phyloP scores from a whole-genome alignment of 2,329 filamentous ascomycete genomes.

The Anisogramma anomala region DNA sequence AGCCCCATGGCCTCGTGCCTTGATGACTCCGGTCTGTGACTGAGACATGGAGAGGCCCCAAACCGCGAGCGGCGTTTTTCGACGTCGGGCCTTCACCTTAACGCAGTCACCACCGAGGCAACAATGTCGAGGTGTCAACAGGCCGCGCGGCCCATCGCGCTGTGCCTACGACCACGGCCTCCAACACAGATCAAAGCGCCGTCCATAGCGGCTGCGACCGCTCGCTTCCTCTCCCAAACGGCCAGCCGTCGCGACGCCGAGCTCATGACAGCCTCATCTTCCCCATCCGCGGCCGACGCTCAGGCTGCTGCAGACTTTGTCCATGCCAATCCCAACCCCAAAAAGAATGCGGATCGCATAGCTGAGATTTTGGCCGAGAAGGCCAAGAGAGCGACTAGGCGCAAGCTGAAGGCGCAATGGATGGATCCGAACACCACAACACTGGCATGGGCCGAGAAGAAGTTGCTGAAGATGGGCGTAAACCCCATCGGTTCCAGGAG shows the following conservation, averaged over 20 bases:
- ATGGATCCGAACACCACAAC: conserved; percentile 60
- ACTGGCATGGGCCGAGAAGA: conserved; percentile 51
- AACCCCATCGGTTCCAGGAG: conserved; percentile 73
- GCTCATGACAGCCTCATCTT: conserved; percentile 20
- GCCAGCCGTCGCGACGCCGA: conserved; percentile 27
- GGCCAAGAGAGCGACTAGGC: conserved; percentile 7
- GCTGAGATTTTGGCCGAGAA: no score
- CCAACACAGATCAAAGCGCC: conserved; percentile 22
- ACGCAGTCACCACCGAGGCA: conserved; percentile 9
- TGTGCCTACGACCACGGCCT: conserved; percentile 36
- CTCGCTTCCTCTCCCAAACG: conserved; percentile 26
- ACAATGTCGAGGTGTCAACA: conserved; percentile 49
- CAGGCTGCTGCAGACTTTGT: conserved; percentile 16
- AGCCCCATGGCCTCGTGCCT: not conserved
- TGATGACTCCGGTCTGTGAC: not conserved
- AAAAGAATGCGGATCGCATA: no score
- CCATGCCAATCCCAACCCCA: conserved; percentile 12
- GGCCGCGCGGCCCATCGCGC: conserved; percentile 44
- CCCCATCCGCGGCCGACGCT: conserved; percentile 9
- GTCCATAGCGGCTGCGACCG: conserved; percentile 25
- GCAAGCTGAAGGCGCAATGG: conserved; percentile 28
- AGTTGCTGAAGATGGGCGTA: conserved; percentile 55
- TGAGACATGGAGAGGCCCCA: conserved; percentile 6
- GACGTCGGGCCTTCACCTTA: conserved; percentile 10
- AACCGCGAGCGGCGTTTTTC: conserved; percentile 11